Conservation (phyloP, 169 alveolate species). For the Cryptosporidium felis region DNA sequence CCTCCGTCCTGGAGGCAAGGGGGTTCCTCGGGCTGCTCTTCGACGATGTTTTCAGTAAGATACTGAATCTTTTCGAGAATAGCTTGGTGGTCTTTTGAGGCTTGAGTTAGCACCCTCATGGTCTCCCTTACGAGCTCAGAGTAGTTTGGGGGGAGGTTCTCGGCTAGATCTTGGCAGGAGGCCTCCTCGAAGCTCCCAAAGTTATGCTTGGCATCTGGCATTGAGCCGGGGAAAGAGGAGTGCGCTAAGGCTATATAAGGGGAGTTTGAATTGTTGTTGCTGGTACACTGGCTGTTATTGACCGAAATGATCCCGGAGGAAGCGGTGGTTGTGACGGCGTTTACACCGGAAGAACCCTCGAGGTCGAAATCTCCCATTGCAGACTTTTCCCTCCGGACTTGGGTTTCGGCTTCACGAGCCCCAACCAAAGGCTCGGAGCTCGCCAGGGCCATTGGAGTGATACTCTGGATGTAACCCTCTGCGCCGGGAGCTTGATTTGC, state of each 20-base stretch:
- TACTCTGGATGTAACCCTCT: no score
- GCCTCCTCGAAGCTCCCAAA: background rate
- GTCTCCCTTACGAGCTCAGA: constrained; percentile 30
- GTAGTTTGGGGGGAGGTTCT: constrained; percentile 9
- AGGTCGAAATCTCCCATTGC: no score
- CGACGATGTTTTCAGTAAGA: constrained; percentile 19
- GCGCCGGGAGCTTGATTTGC: no score
- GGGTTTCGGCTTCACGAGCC: no score
- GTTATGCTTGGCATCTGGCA: background rate
- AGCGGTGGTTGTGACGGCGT: background rate
- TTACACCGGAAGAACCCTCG: no score
- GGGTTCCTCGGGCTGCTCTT: background rate
- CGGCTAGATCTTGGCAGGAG: background rate
- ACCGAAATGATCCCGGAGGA: constrained; percentile 20
- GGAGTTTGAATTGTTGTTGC: constrained; percentile 49
- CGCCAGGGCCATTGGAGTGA: no score
- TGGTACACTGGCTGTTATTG: constrained; percentile 5
- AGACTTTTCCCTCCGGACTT: no score
- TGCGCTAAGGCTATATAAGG: background rate
- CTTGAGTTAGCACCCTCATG: constrained; percentile 5
- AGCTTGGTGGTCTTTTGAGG: constrained; percentile 34
- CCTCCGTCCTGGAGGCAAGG: background rate
- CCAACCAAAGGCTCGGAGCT: no score
- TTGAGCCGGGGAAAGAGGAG: background rate
- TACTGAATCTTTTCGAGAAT: constrained; percentile 4